phyloP scores from a whole-genome alignment of 2,329 filamentous ascomycete species.

The Sporothrix dimorphospora region DNA sequence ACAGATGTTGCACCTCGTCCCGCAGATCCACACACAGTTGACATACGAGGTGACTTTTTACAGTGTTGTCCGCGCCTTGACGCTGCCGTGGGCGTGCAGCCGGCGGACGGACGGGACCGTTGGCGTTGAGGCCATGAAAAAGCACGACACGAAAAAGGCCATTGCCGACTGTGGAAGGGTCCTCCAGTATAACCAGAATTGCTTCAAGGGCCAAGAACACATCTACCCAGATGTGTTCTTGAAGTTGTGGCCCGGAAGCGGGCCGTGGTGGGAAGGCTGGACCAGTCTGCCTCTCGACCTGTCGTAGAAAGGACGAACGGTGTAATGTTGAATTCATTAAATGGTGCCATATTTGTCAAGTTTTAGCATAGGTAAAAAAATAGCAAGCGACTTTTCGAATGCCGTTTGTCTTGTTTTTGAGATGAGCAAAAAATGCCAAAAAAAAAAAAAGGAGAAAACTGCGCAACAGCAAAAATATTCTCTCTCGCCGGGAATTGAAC shows the following conservation, averaged over 20 bases:
- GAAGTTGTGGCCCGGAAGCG: background rate
- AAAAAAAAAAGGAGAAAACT: background rate
- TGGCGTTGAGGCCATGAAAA: background rate
- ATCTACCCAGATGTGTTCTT: background rate
- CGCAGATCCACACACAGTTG: background rate
- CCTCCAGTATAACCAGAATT: background rate
- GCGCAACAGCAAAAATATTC: background rate
- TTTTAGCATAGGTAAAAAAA: background rate
- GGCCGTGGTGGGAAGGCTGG: background rate
- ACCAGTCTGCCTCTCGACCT: background rate
- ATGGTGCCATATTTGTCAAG: background rate
- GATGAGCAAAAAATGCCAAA: background rate
- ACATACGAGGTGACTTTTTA: background rate
- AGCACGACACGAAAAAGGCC: background rate
- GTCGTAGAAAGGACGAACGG: background rate
- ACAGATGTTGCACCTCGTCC: background rate
- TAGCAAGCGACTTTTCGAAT: background rate
- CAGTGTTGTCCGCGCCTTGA: background rate
- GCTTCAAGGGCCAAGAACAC: background rate
- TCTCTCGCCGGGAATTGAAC: constrained; percentile 32
- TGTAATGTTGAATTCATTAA: background rate
- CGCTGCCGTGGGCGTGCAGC: background rate
- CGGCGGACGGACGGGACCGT: background rate
- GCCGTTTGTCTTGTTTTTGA: background rate
- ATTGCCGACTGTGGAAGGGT: background rate